Evolutionary conservation across 1,139 yeast species (phyloP).

Genomic region (Yamadazyma trypodendri): DNA sequence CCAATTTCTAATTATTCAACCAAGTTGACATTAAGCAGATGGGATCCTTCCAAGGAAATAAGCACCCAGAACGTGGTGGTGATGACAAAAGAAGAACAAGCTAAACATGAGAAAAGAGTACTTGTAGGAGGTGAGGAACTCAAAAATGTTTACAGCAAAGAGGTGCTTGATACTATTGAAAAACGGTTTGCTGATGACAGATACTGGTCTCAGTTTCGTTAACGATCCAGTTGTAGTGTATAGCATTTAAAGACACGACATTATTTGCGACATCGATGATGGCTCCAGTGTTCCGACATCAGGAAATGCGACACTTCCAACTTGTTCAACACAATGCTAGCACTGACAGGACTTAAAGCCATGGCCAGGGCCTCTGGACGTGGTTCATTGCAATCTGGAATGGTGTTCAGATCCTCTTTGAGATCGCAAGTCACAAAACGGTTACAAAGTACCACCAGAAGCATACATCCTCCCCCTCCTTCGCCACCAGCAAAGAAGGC

Average conservation of each 20-base stretch:
- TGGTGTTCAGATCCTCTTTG: background rate
- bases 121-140: conserved; percentile 62
- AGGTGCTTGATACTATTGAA: conserved; percentile 57
- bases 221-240: background rate
- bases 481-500: conserved; percentile 25
- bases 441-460: conserved; percentile 2
- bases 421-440: background rate
- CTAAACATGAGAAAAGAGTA: conserved; percentile 70
- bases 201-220: conserved; percentile 60
- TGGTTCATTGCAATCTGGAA: background rate
- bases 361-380: conserved; percentile 2
- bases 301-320: background rate
- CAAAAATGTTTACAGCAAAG: conserved; percentile 61
- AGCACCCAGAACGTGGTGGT: conserved; percentile 76
- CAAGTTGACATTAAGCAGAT: conserved; percentile 72
- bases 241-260: background rate
- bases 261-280: background rate
- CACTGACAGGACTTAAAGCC: conserved; percentile 2
- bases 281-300: background rate
- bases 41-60: conserved; percentile 67
- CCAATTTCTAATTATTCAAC: conserved; percentile 85
- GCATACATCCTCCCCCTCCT: conserved; percentile 13
- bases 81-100: conserved; percentile 86
- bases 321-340: background rate
- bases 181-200: conserved; percentile 71